Base-by-base conservation (phyloP, 129 eudicot species). In the Smallanthus sonchifolius region DNA sequence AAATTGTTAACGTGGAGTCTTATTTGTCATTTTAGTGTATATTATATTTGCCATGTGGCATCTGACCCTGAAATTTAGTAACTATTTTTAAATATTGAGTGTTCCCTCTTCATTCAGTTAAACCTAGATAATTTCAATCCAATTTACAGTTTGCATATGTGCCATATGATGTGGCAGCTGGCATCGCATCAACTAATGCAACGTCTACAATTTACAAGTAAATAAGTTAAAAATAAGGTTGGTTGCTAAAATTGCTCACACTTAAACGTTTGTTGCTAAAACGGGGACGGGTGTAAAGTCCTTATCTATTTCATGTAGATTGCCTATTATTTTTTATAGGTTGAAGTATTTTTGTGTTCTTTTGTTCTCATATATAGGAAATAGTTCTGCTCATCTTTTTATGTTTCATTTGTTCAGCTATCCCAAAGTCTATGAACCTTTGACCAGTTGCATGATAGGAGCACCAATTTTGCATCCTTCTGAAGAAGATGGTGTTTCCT, bases 381-480 rank as follows among this genome's bases (percentile, higher is more conserved):
- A 52, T 37, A 54, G 30, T 19, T 65, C 72, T 65, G 28, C 35
- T 73, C 45, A 61, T 73, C 54, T 30, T 61, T 65, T 67, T 72
- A 55, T 59, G 38, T 77, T 45, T 37, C 13, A 11, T 59, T 82
- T 69, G 64, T 69, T 60, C 95, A 95, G 99, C 75, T 95, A 95
- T 71, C 81, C 99, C 49, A 91, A 89, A 84, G 89, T 95, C 57
- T 85, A 60, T 57, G 99, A 95, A 36, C 82, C 84, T 43, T 67
- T 87, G 81, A 88, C 91, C 47, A 81, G 68, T 71, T 95, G 99
- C 88, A 77, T 81, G 63, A 84, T 95, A 76, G 99, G 97, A 73
- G 72, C 95, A 71, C 87, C 93, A 56, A 56, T 88, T 55, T 63
- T 81, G 55, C 86, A 84, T 68, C 63, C 77, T 35, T 52, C 56